These are phyloP conservation scores for Candida fluviatilis DNA, from an alignment of 805 yeast genomes.

Conservation along the genomic window DNA sequence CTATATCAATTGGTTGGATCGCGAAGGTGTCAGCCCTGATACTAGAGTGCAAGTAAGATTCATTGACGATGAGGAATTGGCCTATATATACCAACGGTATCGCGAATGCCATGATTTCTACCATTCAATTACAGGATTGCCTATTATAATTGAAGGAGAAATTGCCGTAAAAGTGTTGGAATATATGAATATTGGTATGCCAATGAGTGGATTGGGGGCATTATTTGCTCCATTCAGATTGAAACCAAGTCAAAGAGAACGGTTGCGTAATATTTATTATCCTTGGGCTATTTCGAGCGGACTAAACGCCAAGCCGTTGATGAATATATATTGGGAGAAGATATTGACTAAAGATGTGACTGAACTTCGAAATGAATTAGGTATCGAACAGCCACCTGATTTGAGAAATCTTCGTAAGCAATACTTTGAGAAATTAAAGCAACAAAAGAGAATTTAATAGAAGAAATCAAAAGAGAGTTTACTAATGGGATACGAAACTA, in stretches of 20 bases:
- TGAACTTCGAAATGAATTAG: slow-evolving; percentile 66
- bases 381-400: slow-evolving; percentile 72
- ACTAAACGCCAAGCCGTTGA: slow-evolving; percentile 64
- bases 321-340: slow-evolving; percentile 92
- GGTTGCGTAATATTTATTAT: slow-evolving; percentile 66
- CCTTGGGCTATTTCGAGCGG: slow-evolving; percentile 88
- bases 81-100: slow-evolving; percentile 89
- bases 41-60: slow-evolving; percentile 84
- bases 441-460: slow-evolving; percentile 11
- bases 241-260: slow-evolving; percentile 54
- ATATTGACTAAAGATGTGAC: slow-evolving; percentile 66
- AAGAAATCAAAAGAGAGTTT: no score
- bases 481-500: no score
- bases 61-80: slow-evolving; percentile 85
- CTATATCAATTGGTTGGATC: slow-evolving; percentile 77
- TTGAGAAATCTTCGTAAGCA: slow-evolving; percentile 59
- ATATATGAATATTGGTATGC: slow-evolving; percentile 86
- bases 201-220: slow-evolving; percentile 94
- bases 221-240: slow-evolving; percentile 82
- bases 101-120: slow-evolving; percentile 97
- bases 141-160: slow-evolving; percentile 94
- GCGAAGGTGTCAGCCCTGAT: slow-evolving; percentile 91
- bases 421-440: slow-evolving; percentile 28
- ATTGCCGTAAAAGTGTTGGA: slow-evolving; percentile 90
- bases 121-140: slow-evolving; percentile 86